Base-by-base conservation (phyloP, 495 filamentous ascomycete genomes). In the Collariella sp. region DNA sequence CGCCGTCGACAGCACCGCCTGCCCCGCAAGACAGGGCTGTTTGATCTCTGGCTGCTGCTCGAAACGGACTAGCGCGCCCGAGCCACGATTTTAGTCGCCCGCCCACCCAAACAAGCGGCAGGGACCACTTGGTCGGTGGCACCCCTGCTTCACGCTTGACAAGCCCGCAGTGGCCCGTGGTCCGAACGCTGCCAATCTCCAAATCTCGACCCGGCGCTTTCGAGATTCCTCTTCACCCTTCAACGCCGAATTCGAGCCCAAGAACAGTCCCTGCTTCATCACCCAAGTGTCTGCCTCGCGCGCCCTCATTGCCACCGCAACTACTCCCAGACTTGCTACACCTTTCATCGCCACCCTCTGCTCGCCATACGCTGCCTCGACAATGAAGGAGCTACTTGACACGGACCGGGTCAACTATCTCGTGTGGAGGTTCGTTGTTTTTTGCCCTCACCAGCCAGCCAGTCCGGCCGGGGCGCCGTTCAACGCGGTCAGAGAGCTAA, bases 361-460 rank as follows among this genome's bases (percentile, higher is more conserved):
- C 54, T 55, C 58, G 54, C 41, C 56, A 34, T 35, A 31, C 57
- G 59, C 53, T 51, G 55, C 57, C 54, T 54, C 68, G 62, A 73
- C 62, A 52, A 78, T 80, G 77, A 81, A 81, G 67, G 78, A 81
- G 65, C 62, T 72, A 56, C 80, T 98, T 64, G 86, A 88, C 70
- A 91, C 89, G 57, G 83, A 96, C 77, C 86, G 91, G 74, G 82
- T 97, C 76, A 98, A 97, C 80, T 97, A 91, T 78, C 78, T 98
- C 74, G 88, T 98, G 77, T 95, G 90, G 88, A 90, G 90, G 88
- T 96, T 80, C 71, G 88, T 80, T 62, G 58, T 69, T 64, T 64
- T n/a, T 62, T 53, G 52, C 59, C 60, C 53, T 24, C 47, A 22
- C 16, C 11, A 31, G 43, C 56, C 57, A 41, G 59, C 58, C 53